Conservation (phyloP, 2,329 filamentous ascomycete genomes). For the Orbilia oligospora region DNA sequence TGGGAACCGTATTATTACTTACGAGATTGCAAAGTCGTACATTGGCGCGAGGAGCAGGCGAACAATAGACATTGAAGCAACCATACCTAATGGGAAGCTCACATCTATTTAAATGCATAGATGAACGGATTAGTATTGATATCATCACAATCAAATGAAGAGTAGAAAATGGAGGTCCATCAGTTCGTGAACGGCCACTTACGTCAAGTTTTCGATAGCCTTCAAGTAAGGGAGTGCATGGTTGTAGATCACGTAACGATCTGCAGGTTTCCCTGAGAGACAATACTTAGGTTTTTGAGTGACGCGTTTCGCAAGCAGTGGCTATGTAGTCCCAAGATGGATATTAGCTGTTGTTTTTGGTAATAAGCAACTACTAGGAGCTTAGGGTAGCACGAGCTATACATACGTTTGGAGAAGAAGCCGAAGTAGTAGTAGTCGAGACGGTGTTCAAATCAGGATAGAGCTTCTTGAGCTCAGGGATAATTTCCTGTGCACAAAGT, state of each 20-base stretch:
- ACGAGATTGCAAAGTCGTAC: not conserved
- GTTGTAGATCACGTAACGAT: not conserved
- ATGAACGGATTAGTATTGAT: not conserved
- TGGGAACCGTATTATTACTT: not conserved
- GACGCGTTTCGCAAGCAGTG: not conserved
- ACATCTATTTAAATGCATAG: not conserved
- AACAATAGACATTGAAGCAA: not conserved
- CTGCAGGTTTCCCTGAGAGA: not conserved
- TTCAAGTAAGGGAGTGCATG: not conserved
- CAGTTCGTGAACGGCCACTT: not conserved
- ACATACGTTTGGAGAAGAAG: not conserved
- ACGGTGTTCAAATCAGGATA: not conserved
- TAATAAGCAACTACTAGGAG: no score
- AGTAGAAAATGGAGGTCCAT: not conserved
- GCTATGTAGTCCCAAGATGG: not conserved
- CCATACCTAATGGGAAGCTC: not conserved
- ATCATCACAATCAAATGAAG: not conserved
- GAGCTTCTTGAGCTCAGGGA: not conserved
- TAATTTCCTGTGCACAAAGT: not conserved
- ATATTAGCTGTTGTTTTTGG: not conserved
- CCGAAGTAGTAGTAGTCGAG: not conserved
- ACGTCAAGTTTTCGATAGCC: not conserved
- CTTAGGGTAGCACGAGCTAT: no score
- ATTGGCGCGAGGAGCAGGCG: not conserved
- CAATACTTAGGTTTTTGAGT: not conserved